Percentiles rank a stretch among this genome's conserved stretches.
Evolutionary conservation across 1,139 yeast genomes (phyloP).

Genomic region (Saccharomyces hybrid): DNA sequence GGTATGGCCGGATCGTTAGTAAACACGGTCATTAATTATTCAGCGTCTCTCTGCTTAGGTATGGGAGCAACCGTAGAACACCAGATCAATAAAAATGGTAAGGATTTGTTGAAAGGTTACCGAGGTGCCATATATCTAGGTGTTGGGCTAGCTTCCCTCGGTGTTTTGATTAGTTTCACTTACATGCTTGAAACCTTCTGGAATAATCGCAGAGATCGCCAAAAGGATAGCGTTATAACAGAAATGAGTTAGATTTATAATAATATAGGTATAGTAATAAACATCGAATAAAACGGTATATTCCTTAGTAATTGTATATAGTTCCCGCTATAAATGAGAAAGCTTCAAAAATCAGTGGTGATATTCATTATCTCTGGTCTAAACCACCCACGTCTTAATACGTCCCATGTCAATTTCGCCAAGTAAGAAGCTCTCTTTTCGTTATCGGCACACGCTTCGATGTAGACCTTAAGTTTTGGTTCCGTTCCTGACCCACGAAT

Average conservation of each 20-base stretch:
- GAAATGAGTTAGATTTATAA: background rate
- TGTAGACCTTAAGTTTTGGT: slow-evolving; percentile 85
- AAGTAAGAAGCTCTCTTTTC: slow-evolving; percentile 43
- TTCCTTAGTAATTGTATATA: background rate
- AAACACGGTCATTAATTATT: slow-evolving; percentile 47
- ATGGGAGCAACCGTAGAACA: slow-evolving; percentile 44
- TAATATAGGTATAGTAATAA: background rate
- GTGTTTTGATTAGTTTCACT: slow-evolving; percentile 13
- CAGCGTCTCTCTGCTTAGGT: slow-evolving; percentile 48
- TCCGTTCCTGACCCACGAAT: slow-evolving; percentile 95
- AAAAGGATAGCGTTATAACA: background rate
- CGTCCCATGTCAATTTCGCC: slow-evolving; percentile 65
- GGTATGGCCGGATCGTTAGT: slow-evolving; percentile 57
- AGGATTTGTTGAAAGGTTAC: slow-evolving; percentile 33
- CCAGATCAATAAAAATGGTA: slow-evolving; percentile 29
- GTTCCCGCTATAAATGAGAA: background rate
- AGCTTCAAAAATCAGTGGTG: slow-evolving; percentile 12
- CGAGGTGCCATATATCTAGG: slow-evolving; percentile 38
- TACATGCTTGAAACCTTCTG: slow-evolving; percentile 13
- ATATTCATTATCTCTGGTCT: slow-evolving; percentile 40
- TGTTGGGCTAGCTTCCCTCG: slow-evolving; percentile 28
- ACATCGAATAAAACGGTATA: background rate
- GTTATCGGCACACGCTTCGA: slow-evolving; percentile 57
- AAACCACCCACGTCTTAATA: slow-evolving; percentile 52
- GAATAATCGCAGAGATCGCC: slow-evolving; percentile 3